Base-by-base conservation (phyloP, 140 eudicot genomes). In the Oenanthe javanica region DNA sequence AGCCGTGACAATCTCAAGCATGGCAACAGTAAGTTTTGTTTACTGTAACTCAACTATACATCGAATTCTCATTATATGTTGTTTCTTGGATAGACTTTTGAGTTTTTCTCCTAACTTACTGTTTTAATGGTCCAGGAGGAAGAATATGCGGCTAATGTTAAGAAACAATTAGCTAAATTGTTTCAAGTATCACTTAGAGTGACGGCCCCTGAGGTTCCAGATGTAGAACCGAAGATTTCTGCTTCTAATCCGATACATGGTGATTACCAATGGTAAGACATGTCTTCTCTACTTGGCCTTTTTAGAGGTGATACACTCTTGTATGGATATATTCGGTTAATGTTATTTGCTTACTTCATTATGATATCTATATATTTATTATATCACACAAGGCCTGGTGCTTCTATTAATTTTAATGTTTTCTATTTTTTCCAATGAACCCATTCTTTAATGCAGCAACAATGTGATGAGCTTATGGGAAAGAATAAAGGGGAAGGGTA, bases 381-480 rank as follows among this genome's bases (percentile, higher is more conserved):
- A 36, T 36, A 36, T 36, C 40, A 36, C 40, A 36, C 40, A 36
- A 36, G 40, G 40, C 40, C 40, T 36, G 40, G 40, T 36, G 40
- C 40, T 36, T 36, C 40, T 36, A 1, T 36, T 36, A 36, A 36
- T 36, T 36, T 36, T 36, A 36, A 36, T 36, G 40, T 36, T 36
- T 1, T 36, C 40, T 36, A 36, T 36, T 36, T 36, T 36, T 57
- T 31, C 7, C 5, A 9, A 10, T 19, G 0, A 57, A 57, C 31
- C 21, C 43, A 25, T 66, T 13, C 45, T 25, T 66, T 27, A 8
- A 67, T 67, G 21, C 45, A 96, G 98, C 86, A 93, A 93, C 84
- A 96, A 93, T 84, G 98, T 98, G 18, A 96, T 93, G 98, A 86
- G 98, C 83, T 57, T 93, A 70, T 96, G 89, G 88, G 42, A 90